Percentiles rank a stretch among this genome's conserved stretches.
These are phyloP conservation scores for Striga asiatica DNA, from an alignment of 257 asterid genomes.

Conservation along the genomic window DNA sequence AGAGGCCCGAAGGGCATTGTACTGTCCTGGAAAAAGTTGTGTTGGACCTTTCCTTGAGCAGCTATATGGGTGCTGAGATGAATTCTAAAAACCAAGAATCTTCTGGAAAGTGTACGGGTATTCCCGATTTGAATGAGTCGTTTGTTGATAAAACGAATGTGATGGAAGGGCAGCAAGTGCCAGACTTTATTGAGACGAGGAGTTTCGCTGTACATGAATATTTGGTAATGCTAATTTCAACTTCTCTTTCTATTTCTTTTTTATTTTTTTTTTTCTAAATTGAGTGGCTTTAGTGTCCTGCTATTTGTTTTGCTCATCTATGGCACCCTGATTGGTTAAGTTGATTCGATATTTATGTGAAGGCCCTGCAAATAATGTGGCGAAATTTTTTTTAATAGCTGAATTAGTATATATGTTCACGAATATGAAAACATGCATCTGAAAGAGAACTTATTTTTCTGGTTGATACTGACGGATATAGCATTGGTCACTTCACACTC, in stretches of 20 bases:
- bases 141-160: constrained; percentile 12
- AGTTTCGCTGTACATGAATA: constrained; percentile 15
- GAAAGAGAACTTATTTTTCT: too few species aligned
- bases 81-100: constrained; percentile 13
- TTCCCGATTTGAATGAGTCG: constrained; percentile 47
- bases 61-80: constrained; percentile 25
- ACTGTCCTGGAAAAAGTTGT: constrained; percentile 25
- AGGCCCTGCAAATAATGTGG: too few species aligned
- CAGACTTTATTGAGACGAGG: constrained; percentile 16
- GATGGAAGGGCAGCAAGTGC: constrained; percentile 15
- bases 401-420: too few species aligned
- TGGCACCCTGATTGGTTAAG: too few species aligned
- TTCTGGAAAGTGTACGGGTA: constrained; percentile 16
- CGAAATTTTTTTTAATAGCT: too few species aligned
- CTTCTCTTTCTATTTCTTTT: background rate
- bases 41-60: constrained; percentile 50
- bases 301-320: too few species aligned
- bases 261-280: too few species aligned
- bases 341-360: too few species aligned
- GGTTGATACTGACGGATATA: too few species aligned
- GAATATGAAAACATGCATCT: too few species aligned
- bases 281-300: too few species aligned
- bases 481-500: too few species aligned
- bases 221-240: constrained; percentile 22
- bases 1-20: constrained; percentile 24